Evolutionary conservation across 2,329 filamentous ascomycete species (phyloP), one percentile per base, ranked within the genome.

Genomic region (Eutypella sp.): DNA sequence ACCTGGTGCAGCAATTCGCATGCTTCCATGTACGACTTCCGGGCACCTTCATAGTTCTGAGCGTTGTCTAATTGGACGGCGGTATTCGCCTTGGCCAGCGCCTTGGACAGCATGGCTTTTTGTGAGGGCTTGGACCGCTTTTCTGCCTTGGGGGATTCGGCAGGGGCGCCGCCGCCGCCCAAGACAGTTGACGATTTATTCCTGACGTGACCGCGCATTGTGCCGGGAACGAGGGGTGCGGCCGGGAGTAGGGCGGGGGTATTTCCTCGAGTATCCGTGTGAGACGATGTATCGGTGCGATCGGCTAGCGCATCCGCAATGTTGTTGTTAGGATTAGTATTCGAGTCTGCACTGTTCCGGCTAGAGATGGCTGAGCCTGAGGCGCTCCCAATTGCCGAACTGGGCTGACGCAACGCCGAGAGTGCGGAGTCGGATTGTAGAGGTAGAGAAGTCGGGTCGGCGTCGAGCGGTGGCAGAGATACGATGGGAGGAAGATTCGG

Each of bases 51-150:
- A 52, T 93, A 92, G 61, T 97, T 96, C 59, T 93, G 88, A 13
- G 89, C 90, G 77, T 96, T 97, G 68, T 99, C 93, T 34, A 99
- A 79, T 55, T 96, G 79, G 22, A 99, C 93, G 19, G 93, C 93
- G 11, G 89, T 92, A 61, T 99, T 96, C 41, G 93, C 93, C 69
- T 96, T 96, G 63, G 95, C 87, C 45, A 99, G 72, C 1, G 93
- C 93, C 57, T 87, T 88, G n/a, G 92, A 96, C 29, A 99, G 77
- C 91, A 97, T 97, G 10, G 85, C 87, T 72, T 96, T 97, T 64
- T 97, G 87, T 1, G 87, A 89, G 13, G 81, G 80, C 29, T 69
- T 68, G 19, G 67, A 59, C 27, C 63, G 65, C 34, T 61, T 65
- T 19, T 57, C 57, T 3, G 64, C 64, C 29, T 64, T 66, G 7